Conservation (phyloP, 768 basidiomycete species). For the Termitomyces sp. region DNA sequence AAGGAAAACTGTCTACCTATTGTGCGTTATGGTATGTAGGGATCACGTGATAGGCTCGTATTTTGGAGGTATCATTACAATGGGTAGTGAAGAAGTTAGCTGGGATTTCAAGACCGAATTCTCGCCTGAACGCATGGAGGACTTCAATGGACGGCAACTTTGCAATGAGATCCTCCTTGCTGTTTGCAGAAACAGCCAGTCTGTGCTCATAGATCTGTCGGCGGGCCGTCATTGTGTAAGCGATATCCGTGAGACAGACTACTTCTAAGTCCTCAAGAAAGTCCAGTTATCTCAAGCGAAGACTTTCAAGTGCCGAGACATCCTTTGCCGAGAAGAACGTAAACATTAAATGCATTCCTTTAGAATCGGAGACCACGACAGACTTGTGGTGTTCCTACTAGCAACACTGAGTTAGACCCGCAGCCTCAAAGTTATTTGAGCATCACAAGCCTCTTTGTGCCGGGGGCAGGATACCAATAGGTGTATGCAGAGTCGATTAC, state of each 20-base stretch:
- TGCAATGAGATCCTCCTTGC: constrained; percentile 38
- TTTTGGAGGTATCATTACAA: no score
- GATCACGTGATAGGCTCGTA: no score
- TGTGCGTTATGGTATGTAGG: no score
- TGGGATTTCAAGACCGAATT: constrained; percentile 37
- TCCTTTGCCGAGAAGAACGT: constrained; percentile 65
- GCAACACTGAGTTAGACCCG: constrained; percentile 63
- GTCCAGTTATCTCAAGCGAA: constrained; percentile 40
- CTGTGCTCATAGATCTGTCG: constrained; percentile 51
- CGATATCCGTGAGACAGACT: constrained; percentile 38
- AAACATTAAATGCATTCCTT: constrained; percentile 33
- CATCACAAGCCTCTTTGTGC: constrained; percentile 42
- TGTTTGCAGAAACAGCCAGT: constrained; percentile 39
- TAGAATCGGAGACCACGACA: not conserved
- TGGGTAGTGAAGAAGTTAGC: constrained; percentile 33
- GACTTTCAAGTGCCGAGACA: constrained; percentile 33
- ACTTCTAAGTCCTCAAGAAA: constrained; percentile 35
- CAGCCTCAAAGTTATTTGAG: constrained; percentile 75
- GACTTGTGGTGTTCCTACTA: constrained; percentile 44
- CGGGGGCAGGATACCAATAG: constrained; percentile 36
- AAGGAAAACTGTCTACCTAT: no score
- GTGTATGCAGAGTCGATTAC: constrained; percentile 35
- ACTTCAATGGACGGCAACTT: constrained; percentile 57
- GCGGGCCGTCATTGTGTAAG: constrained; percentile 66
- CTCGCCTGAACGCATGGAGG: constrained; percentile 37